These are phyloP conservation scores for Calonectria fujianensis DNA, from an alignment of 2,329 filamentous ascomycete genomes.

Conservation along the genomic window DNA sequence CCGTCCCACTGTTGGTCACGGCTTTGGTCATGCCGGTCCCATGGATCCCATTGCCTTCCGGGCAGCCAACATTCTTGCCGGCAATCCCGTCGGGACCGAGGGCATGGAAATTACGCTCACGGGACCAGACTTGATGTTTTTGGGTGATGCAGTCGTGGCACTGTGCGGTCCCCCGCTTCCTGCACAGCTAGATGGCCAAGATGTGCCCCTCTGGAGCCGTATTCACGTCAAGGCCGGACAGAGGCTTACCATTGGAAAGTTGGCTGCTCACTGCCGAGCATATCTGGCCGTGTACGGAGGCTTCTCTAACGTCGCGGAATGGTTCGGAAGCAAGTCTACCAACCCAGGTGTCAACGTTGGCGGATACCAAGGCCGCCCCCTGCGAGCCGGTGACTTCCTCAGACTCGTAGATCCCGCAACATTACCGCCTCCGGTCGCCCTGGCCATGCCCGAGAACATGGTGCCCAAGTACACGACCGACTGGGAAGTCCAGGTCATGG, in stretches of 20 bases:
- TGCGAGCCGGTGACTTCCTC: conserved; percentile 62
- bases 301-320: conserved; percentile 67
- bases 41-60: conserved; percentile 77
- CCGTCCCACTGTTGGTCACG: conserved; percentile 73
- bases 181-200: conserved; percentile 68
- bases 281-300: conserved; percentile 71
- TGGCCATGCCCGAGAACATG: conserved; percentile 23
- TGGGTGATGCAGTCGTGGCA: conserved; percentile 72
- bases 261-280: conserved; percentile 68
- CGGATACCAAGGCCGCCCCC: conserved; percentile 74
- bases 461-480: conserved; percentile 37
- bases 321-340: conserved; percentile 76
- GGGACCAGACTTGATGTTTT: conserved; percentile 75
- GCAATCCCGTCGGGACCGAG: conserved; percentile 71
- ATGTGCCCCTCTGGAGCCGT: conserved; percentile 73
- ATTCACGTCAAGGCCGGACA: conserved; percentile 68
- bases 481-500: conserved; percentile 53
- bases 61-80: conserved; percentile 76
- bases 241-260: conserved; percentile 71
- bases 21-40: conserved; percentile 75
- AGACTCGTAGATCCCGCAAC: conserved; percentile 24
- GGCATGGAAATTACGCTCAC: conserved; percentile 76
- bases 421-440: not conserved
- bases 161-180: conserved; percentile 74
- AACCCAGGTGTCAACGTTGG: conserved; percentile 74